phyloP scores from a whole-genome alignment of 2,329 filamentous ascomycete species.

The Cytospora paraplurivora region DNA sequence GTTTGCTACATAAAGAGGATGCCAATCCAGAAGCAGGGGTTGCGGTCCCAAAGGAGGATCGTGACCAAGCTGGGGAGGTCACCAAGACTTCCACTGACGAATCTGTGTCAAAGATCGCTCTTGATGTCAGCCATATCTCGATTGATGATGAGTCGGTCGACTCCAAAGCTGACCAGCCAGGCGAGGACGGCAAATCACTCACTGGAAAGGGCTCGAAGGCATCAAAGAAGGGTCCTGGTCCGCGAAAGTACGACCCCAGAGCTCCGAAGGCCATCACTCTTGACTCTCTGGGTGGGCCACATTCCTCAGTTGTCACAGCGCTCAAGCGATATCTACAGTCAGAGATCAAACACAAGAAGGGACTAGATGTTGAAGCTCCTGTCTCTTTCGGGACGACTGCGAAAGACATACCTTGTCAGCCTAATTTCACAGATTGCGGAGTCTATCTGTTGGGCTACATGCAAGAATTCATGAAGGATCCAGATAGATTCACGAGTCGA shows the following conservation, averaged over 20 bases:
- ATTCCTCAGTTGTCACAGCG: slow-evolving; percentile 64
- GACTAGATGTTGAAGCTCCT: slow-evolving; percentile 43
- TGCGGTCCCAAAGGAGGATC: not conserved
- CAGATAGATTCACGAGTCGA: slow-evolving; percentile 67
- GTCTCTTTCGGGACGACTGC: slow-evolving; percentile 62
- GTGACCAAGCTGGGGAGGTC: not conserved
- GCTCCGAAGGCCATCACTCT: slow-evolving; percentile 79
- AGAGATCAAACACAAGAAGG: slow-evolving; percentile 68
- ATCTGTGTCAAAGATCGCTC: slow-evolving; percentile 9
- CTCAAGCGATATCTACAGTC: slow-evolving; percentile 76
- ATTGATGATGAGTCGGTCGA: slow-evolving; percentile 19
- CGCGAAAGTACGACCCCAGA: slow-evolving; percentile 49
- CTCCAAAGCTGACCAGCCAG: not conserved
- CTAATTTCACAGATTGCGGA: slow-evolving; percentile 88
- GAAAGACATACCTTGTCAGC: slow-evolving; percentile 74
- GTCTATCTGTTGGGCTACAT: slow-evolving; percentile 85
- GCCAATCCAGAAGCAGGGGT: not conserved
- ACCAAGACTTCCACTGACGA: slow-evolving; percentile 13
- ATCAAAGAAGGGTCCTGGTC: slow-evolving; percentile 36
- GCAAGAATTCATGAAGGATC: slow-evolving; percentile 75
- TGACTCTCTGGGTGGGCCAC: slow-evolving; percentile 75
- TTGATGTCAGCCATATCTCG: slow-evolving; percentile 15
- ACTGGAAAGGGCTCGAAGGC: slow-evolving; percentile 29
- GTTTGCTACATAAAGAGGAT: slow-evolving; percentile 47
- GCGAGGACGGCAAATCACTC: not conserved